A percentile compares a stretch with the other conserved stretches of the same genome.
Evolutionary conservation across 768 basidiomycete species (phyloP).

Genomic region (Rhodotorula kratochvilovae): DNA sequence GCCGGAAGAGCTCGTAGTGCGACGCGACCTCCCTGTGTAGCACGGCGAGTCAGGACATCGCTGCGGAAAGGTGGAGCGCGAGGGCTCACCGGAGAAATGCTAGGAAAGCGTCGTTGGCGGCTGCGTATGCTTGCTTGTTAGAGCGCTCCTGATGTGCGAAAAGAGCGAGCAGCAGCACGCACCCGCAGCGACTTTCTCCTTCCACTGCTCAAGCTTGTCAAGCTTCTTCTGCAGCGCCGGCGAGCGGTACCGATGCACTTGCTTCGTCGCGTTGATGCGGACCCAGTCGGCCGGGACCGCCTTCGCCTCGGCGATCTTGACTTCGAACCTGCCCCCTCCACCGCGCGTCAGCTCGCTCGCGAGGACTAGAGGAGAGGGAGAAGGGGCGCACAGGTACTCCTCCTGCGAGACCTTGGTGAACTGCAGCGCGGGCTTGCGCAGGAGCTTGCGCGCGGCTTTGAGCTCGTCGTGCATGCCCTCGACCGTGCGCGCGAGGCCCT

Average conservation of each 20-base stretch:
- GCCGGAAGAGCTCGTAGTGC: constrained; percentile 66
- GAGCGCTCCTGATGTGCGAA: no score
- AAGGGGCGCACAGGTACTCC: constrained; percentile 60
- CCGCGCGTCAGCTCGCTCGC: no score
- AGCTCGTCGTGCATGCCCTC: constrained; percentile 65
- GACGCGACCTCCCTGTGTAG: constrained; percentile 58
- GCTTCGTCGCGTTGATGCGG: constrained; percentile 66
- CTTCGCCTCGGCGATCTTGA: constrained; percentile 48
- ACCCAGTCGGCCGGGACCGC: constrained; percentile 59
- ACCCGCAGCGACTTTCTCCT: constrained; percentile 50
- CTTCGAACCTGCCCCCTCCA: constrained; percentile 13
- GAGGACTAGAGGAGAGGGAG: background rate
- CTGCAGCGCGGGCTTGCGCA: constrained; percentile 68
- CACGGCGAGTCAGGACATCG: constrained; percentile 50
- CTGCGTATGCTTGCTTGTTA: background rate
- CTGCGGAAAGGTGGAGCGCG: constrained; percentile 58
- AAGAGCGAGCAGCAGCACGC: background rate
- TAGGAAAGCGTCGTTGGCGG: constrained; percentile 49
- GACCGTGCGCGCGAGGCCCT: constrained; percentile 47
- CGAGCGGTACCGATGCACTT: constrained; percentile 67
- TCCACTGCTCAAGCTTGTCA: constrained; percentile 70
- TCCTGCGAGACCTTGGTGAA: constrained; percentile 65
- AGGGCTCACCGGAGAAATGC: constrained; percentile 18
- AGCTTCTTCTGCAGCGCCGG: constrained; percentile 61
- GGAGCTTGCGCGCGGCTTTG: constrained; percentile 58